Evolutionary conservation across 2,329 filamentous ascomycete species (phyloP), one percentile per base, ranked within the genome.

Genomic region (Colletotrichum sublineola): DNA sequence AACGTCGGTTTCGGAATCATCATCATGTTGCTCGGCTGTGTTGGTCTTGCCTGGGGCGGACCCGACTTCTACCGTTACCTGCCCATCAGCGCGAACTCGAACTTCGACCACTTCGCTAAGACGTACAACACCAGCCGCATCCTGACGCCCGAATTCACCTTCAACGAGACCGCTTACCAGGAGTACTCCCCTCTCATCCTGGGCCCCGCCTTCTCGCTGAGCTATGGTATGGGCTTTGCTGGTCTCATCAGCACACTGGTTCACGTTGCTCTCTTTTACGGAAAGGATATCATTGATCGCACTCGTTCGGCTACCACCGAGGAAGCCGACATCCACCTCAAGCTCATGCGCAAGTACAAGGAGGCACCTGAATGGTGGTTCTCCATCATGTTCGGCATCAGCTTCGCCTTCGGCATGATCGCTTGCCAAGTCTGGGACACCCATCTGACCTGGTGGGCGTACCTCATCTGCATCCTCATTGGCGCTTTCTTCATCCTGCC

Each of bases 81-180:
- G 3, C 84, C 85, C 1, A 86, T 89, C 50, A 87, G 83, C 62
- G 85, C 86, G 75, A 88, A 86, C 44, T 79, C 77, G 57, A 88
- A 85, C 74, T 90, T 88, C 76, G 91, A 93, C 81, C 92, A 92
- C 77, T 90, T 85, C 0, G 91, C 89, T 24, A 77, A 81, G 1
- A 72, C 81, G 8, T 93, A 93, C 81, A 86, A 92, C 73, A 88
- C 90, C 3, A 84, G 84, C 4, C 84, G 84, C 20, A 90, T 93
- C 61, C 83, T 93, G 20, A 87, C 86, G 63, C 74, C 80, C 6
- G 83, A 90, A 73, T 82, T 85, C 67, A 83, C 86, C 12, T 88
- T 93, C 73, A 87, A 92, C 78, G 85, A 87, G 76, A 85, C 84
- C 2, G 88, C 88, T 18, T 93, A 93, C 80, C 81, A 86, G 74